These are phyloP conservation scores for Penicillium brasilianum DNA, from an alignment of 2,329 filamentous ascomycete species.

Conservation along the genomic window DNA sequence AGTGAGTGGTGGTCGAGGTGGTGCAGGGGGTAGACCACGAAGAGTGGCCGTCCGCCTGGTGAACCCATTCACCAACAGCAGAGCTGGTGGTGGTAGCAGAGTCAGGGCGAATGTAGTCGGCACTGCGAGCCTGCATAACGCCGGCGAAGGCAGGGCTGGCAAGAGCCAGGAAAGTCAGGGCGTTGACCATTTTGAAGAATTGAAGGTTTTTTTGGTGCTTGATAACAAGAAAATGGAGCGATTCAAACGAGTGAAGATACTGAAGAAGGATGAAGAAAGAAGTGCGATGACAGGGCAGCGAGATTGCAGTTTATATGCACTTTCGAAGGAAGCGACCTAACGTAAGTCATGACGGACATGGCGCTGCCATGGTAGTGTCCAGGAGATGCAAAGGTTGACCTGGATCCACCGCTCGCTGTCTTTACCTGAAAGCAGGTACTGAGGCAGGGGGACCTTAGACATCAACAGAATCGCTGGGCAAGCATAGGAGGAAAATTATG, in stretches of 20 bases:
- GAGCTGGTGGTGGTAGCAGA: neutral
- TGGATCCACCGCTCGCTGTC: constrained; percentile 26
- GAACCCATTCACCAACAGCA: constrained; percentile 6
- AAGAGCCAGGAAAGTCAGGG: constrained; percentile 43
- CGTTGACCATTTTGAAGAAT: constrained; percentile 43
- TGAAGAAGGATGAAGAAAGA: constrained; percentile 16
- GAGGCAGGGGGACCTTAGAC: constrained; percentile 25
- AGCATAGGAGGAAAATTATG: constrained; percentile 16
- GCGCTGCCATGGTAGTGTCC: constrained; percentile 36
- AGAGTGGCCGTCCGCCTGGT: constrained; percentile 6
- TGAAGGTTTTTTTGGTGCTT: constrained; percentile 17
- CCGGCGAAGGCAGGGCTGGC: constrained; percentile 44
- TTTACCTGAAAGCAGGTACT: constrained; percentile 28
- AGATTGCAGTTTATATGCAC: constrained; percentile 37
- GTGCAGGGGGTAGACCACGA: constrained; percentile 20
- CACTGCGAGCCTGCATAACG: constrained; percentile 36
- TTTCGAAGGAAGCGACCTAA: constrained; percentile 8
- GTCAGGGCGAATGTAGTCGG: constrained; percentile 15
- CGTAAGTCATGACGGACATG: constrained; percentile 25
- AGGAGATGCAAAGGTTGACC: constrained; percentile 29
- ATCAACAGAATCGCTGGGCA: constrained; percentile 24
- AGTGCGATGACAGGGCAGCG: constrained; percentile 3
- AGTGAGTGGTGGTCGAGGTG: constrained; percentile 12
- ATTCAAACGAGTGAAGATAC: constrained; percentile 30
- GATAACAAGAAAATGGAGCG: constrained; percentile 24